Base-by-base conservation (phyloP, 331 rosid species). In the Pyrus hybrid region DNA sequence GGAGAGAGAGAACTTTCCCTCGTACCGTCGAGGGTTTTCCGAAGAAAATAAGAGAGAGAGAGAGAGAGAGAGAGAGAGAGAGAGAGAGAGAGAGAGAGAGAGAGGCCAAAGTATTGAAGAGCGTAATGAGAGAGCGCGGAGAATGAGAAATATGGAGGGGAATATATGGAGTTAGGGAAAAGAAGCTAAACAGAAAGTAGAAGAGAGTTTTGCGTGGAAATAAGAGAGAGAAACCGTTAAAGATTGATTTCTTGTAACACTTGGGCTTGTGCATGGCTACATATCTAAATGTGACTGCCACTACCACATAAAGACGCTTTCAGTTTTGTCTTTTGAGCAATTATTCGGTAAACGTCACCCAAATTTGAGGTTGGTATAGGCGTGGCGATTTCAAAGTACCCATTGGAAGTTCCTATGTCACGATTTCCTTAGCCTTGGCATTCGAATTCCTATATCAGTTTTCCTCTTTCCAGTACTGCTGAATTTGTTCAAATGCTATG, bases 191-290 rank as follows among this genome's bases (percentile, higher is more conserved):
- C 82, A 73, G 84, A 77, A 80, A 84, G 80, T 23, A 6, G 37
- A 54, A 58, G 45, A 63, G 67, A 62, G 47, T 41, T 18, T 51
- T 72, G 77, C 81, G 73, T 77, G 77, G 68, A 73, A 84, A 80
- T 22, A 41, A 74, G 71, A 29, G 74, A 71, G 61, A 70, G 58
- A 25, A 43, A 57, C 68, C 72, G 71, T 69, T 63, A 35, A 33
- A 71, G 68, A 70, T 68, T 76, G 66, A 71, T 63, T 68, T 35
- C 80, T 68, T 80, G 84, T 81, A 69, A 74, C 87, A 77, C 82
- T 74, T 63, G 84, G 80, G 70, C 82, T 47, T 21, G 13, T 57
- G 80, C 84, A 74, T 80, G 84, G 58, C 4, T 29, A 25, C 51
- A 16, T 2, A 53, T 67, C 79, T 67, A 47, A 69, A 67, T 60